Evolutionary conservation across 768 basidiomycete genomes (phyloP).

Genomic region (Lepiota venenata): DNA sequence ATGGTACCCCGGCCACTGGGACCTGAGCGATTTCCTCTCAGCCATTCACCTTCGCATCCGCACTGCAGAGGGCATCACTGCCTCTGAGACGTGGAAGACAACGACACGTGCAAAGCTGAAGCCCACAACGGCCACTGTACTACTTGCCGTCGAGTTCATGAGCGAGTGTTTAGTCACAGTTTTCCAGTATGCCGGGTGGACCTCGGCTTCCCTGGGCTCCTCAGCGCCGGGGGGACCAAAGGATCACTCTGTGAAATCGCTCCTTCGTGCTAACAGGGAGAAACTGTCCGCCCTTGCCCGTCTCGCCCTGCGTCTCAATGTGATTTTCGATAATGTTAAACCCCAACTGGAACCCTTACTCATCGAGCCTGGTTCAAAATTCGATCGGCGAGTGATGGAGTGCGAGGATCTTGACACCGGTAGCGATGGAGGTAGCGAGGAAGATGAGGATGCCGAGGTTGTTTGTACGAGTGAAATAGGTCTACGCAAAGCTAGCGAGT

Average conservation of each 20-base stretch:
- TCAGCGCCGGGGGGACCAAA: slow-evolving; percentile 3
- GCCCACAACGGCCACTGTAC: slow-evolving; percentile 11
- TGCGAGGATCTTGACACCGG: slow-evolving; percentile 18
- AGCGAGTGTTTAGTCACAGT: slow-evolving; percentile 6
- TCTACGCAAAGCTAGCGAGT: slow-evolving; percentile 15
- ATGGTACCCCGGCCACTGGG: slow-evolving; percentile 42
- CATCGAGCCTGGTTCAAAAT: slow-evolving; percentile 23
- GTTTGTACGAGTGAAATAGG: slow-evolving; percentile 31
- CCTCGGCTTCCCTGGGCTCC: not conserved
- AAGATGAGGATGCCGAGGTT: slow-evolving; percentile 15
- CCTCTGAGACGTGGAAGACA: slow-evolving; percentile 22
- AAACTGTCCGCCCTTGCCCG: slow-evolving; percentile 23
- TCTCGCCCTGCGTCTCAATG: slow-evolving; percentile 24
- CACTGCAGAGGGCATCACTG: slow-evolving; percentile 15
- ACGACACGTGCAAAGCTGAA: slow-evolving; percentile 19
- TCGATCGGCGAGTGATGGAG: slow-evolving; percentile 26
- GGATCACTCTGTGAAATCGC: slow-evolving; percentile 2
- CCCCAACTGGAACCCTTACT: slow-evolving; percentile 25
- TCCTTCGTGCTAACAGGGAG: slow-evolving; percentile 12
- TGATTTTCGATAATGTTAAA: slow-evolving; percentile 14
- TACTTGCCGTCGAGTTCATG: slow-evolving; percentile 13
- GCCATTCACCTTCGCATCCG: slow-evolving; percentile 33
- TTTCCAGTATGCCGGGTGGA: slow-evolving; percentile 8
- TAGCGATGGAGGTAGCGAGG: slow-evolving; percentile 11
- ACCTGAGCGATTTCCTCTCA: slow-evolving; percentile 35